Conservation (phyloP, 257 asterid species). For the Hygrophila difformis region DNA sequence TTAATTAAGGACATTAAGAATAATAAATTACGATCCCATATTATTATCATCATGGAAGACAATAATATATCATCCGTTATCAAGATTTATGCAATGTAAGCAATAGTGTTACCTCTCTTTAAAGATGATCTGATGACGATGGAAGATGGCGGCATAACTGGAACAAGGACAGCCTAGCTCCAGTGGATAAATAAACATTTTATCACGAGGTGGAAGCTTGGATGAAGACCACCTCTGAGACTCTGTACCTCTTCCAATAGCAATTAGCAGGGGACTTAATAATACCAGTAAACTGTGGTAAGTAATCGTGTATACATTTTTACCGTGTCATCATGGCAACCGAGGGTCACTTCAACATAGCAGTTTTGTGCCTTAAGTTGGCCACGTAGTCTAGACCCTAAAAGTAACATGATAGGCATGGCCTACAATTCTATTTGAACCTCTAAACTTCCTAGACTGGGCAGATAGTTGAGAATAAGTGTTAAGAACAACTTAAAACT, state of each 20-base stretch:
- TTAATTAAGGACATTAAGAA: too few species aligned
- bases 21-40: too few species aligned
- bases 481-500: too few species aligned
- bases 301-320: conserved; percentile 28
- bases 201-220: conserved; percentile 37
- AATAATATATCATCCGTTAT: conserved; percentile 9
- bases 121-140: conserved; percentile 83
- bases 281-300: conserved; percentile 36
- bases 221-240: conserved; percentile 47
- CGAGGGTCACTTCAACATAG: conserved; percentile 83
- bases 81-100: background rate
- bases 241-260: conserved; percentile 33
- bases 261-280: conserved; percentile 42
- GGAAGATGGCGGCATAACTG: conserved; percentile 81
- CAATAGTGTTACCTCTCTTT: conserved; percentile 54
- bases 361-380: conserved; percentile 73
- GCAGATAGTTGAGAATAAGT: conserved; percentile 19
- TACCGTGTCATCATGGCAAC: conserved; percentile 49
- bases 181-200: conserved; percentile 64
- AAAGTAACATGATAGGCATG: conserved; percentile 58
- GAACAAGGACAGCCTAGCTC: conserved; percentile 97
- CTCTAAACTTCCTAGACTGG: conserved; percentile 76
- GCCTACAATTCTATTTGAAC: conserved; percentile 76
- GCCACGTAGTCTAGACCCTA: conserved; percentile 48
- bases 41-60: too few species aligned